phyloP scores from a whole-genome alignment of 371 early-diverging fungal genomes.

The Pancytospora epiphaga region DNA sequence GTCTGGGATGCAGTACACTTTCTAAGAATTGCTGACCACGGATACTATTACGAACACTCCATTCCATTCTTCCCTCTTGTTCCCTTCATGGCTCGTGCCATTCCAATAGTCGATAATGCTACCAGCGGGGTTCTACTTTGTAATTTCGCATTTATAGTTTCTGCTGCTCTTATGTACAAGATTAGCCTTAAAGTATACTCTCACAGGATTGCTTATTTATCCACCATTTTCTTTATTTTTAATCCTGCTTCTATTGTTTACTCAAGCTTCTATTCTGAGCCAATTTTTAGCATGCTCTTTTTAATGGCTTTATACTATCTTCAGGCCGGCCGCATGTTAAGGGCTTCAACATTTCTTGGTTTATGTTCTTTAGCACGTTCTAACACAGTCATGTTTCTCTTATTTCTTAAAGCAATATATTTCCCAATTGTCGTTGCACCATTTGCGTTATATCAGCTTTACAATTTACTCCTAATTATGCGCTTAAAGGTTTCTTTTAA shows the following conservation, averaged over 20 bases:
- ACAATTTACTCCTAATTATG: slow-evolving; percentile 33
- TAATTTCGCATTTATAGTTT: slow-evolving; percentile 37
- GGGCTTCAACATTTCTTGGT: slow-evolving; percentile 17
- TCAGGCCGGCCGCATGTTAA: not conserved
- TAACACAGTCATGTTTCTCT: slow-evolving; percentile 54
- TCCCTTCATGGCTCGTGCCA: slow-evolving; percentile 14
- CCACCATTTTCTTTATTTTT: slow-evolving; percentile 50
- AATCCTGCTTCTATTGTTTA: slow-evolving; percentile 55
- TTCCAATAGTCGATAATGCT: not conserved
- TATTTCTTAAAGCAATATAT: slow-evolving; percentile 19
- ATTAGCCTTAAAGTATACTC: slow-evolving; percentile 11
- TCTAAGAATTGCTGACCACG: slow-evolving; percentile 45
- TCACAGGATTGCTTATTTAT: slow-evolving; percentile 8
- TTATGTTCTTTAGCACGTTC: slow-evolving; percentile 52
- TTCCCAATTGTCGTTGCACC: slow-evolving; percentile 18
- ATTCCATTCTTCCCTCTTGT: slow-evolving; percentile 59
- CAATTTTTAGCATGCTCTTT: slow-evolving; percentile 50
- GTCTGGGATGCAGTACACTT: slow-evolving; percentile 60
- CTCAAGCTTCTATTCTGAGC: slow-evolving; percentile 57
- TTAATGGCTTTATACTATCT: slow-evolving; percentile 29
- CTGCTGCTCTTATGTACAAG: slow-evolving; percentile 44
- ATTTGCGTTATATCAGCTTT: slow-evolving; percentile 44
- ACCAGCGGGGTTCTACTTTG: slow-evolving; percentile 42
- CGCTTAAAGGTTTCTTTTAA: slow-evolving; percentile 12
- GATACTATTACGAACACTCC: slow-evolving; percentile 53